Percentiles rank a stretch among this genome's conserved stretches.
Conservation (phyloP, 2,329 filamentous ascomycete species). For the Helotiales sp. region DNA sequence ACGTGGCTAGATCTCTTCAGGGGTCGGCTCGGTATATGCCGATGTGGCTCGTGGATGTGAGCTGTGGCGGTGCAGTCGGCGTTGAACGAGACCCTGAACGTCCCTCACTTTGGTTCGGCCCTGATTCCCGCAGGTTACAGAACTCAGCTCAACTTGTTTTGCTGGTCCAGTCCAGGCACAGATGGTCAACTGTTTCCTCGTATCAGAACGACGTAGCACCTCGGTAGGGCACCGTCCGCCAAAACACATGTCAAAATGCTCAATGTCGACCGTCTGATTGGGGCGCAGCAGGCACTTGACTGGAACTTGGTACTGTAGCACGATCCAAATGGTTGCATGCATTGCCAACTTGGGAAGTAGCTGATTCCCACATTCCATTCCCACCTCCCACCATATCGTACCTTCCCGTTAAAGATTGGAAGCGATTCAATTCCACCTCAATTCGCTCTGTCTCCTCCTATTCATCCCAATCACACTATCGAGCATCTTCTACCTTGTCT, state of each 20-base stretch:
- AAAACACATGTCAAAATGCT: conserved; percentile 1
- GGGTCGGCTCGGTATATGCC: not conserved
- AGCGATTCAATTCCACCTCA: not conserved
- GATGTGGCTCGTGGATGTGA: not conserved
- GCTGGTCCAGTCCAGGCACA: no score
- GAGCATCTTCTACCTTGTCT: not conserved
- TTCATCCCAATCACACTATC: not conserved
- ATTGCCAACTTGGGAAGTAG: not conserved
- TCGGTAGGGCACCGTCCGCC: not conserved
- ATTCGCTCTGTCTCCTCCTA: not conserved
- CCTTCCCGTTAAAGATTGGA: not conserved
- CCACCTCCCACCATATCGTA: not conserved
- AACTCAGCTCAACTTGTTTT: no score
- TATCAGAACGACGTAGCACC: not conserved
- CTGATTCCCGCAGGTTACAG: no score
- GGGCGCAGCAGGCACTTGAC: not conserved
- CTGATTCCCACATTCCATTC: not conserved
- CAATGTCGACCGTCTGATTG: not conserved
- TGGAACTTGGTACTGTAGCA: not conserved
- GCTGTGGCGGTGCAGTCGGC: not conserved
- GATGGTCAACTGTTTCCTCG: not conserved
- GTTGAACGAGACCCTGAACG: not conserved
- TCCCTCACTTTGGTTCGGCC: no score
- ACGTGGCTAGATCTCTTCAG: conserved; percentile 1
- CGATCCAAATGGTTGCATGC: not conserved